These are phyloP conservation scores for Sclerotinia sclerotiorum DNA, from an alignment of 2,329 filamentous ascomycete species.

Conservation along the genomic window DNA sequence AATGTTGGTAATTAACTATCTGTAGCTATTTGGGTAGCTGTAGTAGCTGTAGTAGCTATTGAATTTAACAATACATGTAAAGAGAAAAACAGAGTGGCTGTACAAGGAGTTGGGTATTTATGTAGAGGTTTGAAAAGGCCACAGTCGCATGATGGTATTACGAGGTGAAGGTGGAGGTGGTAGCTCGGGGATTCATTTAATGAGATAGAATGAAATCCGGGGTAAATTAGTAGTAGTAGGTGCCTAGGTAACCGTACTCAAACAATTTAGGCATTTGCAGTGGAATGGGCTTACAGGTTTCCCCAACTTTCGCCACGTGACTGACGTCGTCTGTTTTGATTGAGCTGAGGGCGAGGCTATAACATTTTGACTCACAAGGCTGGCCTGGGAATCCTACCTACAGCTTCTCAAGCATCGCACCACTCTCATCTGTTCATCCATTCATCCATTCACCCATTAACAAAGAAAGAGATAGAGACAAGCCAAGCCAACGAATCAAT, in stretches of 20 bases:
- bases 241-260: too few relatives aligned
- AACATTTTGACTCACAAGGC: not conserved
- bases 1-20: not conserved
- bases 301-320: too few relatives aligned
- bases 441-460: not conserved
- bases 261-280: too few relatives aligned
- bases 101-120: not conserved
- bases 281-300: not conserved
- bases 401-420: not conserved
- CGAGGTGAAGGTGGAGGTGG: slow-evolving; percentile 5
- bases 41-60: slow-evolving; percentile 1
- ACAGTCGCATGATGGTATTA: slow-evolving; percentile 24
- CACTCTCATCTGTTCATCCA: not conserved
- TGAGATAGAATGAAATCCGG: slow-evolving; percentile 15
- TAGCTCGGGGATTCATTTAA: not conserved
- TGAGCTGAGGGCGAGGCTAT: not conserved
- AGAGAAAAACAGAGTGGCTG: not conserved
- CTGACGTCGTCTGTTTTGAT: not conserved
- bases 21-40: not conserved
- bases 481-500: not conserved
- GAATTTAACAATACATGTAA: slow-evolving; percentile 12
- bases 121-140: slow-evolving; percentile 20
- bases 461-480: too few relatives aligned
- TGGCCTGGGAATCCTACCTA: not conserved
- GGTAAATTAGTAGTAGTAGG: slow-evolving; percentile 13